Evolutionary conservation across 305 asterid genomes (phyloP), one percentile per base, ranked within the genome.

Genomic region (Solanum hybrid): DNA sequence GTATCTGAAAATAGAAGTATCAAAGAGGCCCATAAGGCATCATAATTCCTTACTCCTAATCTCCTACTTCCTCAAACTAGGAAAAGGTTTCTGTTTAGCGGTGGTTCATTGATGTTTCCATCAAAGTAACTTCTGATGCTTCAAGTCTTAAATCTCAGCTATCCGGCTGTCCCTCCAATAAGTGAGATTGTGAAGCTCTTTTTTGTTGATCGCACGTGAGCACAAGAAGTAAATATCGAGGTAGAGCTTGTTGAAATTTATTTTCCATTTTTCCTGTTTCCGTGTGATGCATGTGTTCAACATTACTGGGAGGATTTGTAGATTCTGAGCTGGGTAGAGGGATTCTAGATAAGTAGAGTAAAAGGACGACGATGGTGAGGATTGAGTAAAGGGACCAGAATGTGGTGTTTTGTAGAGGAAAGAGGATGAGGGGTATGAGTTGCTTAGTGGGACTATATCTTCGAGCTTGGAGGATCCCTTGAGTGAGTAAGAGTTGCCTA

Each of bases 1-100:
- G 96, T 92, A 97, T 97, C 99, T 97, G 97, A 76, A 72, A 91
- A 61, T 31, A 84, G 22, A 51, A 85, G 41, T 85, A 57, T 57
- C 77, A 85, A 85, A 75, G 77, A 51, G 88, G 45, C 22, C 51
- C 31, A 4, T 73, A 5, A 27, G 77, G 45, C 32, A 57, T 31
- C 88, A 32, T 32, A 57, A 6, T 85, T 85, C 77, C 88, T 57
- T 51, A 51, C 88, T 84, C 76, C 75, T 84, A 51, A 11, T 72
- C 41, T 84, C 22, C 38, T 51, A 31, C 76, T 84, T 84, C 88
- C 76, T 29, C 88, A 31, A 84, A 57, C 22, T 57, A 29, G 45
- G 76, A 10, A 31, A 51, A 84, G 31, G 77, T 85, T 85, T 84
- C 11, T 31, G 45, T 57, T 57, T 57, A 31, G n/a, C 27, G 51